Conservation (phyloP, 2,329 filamentous ascomycete genomes). For the Talaromyces sp. region DNA sequence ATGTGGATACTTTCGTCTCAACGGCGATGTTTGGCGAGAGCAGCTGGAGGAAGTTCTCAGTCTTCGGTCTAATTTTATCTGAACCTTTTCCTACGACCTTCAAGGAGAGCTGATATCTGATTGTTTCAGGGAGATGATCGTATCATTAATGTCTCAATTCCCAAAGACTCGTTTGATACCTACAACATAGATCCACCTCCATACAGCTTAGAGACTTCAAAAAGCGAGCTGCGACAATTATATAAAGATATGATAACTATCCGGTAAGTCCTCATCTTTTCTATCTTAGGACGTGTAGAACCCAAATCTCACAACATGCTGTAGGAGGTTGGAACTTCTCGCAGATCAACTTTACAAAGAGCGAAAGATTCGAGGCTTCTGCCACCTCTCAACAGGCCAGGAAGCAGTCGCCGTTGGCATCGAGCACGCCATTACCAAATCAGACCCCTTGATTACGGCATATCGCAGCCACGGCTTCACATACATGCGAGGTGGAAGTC, state of each 20-base stretch:
- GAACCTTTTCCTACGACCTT: neutral
- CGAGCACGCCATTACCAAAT: slow-evolving; percentile 81
- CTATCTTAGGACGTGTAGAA: too few species aligned
- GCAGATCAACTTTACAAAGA: slow-evolving; percentile 97
- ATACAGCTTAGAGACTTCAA: slow-evolving; percentile 84
- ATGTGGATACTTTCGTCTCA: neutral
- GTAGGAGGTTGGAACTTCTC: slow-evolving; percentile 95
- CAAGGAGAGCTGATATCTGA: neutral
- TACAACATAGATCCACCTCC: slow-evolving; percentile 93
- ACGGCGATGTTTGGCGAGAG: slow-evolving; percentile 2
- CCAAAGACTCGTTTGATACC: slow-evolving; percentile 95
- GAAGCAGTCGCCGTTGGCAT: slow-evolving; percentile 93
- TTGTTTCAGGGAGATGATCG: slow-evolving; percentile 75
- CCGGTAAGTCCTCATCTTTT: slow-evolving; percentile 55
- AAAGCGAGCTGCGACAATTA: slow-evolving; percentile 93
- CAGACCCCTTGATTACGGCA: slow-evolving; percentile 88
- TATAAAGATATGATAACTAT: slow-evolving; percentile 93
- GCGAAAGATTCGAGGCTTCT: slow-evolving; percentile 98
- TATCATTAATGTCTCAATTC: slow-evolving; percentile 80
- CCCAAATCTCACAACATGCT: neutral
- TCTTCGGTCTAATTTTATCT: neutral
- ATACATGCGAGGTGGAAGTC: slow-evolving; percentile 80
- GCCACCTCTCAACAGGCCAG: slow-evolving; percentile 92
- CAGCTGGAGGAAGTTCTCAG: neutral
- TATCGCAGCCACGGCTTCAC: slow-evolving; percentile 97